These are phyloP conservation scores for Penicillium ucsense DNA, from an alignment of 495 filamentous ascomycete species.

Conservation along the genomic window DNA sequence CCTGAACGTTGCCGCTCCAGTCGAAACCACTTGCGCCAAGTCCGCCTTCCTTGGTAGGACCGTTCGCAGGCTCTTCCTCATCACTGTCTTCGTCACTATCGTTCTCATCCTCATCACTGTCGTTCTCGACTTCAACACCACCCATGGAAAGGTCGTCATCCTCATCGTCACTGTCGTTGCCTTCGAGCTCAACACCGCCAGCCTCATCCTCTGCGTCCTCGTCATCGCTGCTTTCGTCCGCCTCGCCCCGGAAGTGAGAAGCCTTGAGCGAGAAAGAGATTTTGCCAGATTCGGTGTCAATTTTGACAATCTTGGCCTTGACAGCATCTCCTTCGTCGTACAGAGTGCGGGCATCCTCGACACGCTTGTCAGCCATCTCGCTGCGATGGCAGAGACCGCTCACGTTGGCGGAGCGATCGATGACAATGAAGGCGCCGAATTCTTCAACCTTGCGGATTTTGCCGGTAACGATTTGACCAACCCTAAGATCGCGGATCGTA, in stretches of 20 bases:
- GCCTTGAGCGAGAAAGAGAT: conserved; percentile 89
- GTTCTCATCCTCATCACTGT: conserved; percentile 30
- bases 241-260: conserved; percentile 67
- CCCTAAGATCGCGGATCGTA: conserved; percentile 60
- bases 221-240: conserved; percentile 43
- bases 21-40: conserved; percentile 78
- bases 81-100: conserved; percentile 15
- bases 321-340: conserved; percentile 84
- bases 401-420: conserved; percentile 75
- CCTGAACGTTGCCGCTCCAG: conserved; percentile 60
- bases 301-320: conserved; percentile 75
- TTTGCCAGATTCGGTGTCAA: conserved; percentile 61
- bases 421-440: conserved; percentile 85
- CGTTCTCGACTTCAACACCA: conserved; percentile 45
- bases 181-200: conserved; percentile 37
- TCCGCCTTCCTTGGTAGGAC: conserved; percentile 32
- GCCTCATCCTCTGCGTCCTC: conserved; percentile 37
- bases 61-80: conserved; percentile 26
- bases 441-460: conserved; percentile 88
- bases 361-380: conserved; percentile 73
- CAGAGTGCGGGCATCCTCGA: conserved; percentile 70
- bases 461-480: conserved; percentile 73
- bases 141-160: conserved; percentile 31
- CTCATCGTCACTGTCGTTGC: conserved; percentile 23
- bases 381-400: conserved; percentile 87